Evolutionary conservation across 345 rosid species (phyloP).

Genomic region (Linum trigynum): DNA sequence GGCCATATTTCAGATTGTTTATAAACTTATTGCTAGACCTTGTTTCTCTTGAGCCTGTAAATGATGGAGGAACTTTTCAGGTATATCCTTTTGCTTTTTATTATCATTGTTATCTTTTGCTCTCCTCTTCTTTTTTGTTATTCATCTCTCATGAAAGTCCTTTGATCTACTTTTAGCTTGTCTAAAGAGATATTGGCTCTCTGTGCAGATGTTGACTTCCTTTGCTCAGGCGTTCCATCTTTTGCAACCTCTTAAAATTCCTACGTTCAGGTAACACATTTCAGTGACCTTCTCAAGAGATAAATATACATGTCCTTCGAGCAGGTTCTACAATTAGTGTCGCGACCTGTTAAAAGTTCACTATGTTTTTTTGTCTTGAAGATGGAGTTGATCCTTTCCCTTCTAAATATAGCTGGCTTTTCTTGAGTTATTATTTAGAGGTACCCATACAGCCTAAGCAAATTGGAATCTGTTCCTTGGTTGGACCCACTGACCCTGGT

Average conservation of each 20-base stretch:
- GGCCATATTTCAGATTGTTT: conserved; percentile 68
- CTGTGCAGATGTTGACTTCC: conserved; percentile 63
- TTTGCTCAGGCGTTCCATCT: conserved; percentile 85
- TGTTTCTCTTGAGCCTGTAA: conserved; percentile 48
- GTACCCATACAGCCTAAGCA: too few species aligned
- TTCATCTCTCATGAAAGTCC: too few species aligned
- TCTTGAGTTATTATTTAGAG: too few species aligned
- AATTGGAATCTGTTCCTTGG: background rate
- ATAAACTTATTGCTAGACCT: conserved; percentile 74
- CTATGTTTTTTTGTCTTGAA: too few species aligned
- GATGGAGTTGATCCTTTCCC: too few species aligned
- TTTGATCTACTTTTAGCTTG: background rate
- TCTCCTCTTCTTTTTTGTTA: too few species aligned
- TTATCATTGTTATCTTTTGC: background rate
- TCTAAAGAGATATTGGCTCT: background rate
- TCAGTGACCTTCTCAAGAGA: background rate
- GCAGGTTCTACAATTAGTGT: too few species aligned
- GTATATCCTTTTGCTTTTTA: conserved; percentile 24
- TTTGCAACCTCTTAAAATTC: conserved; percentile 85
- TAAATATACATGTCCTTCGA: too few species aligned
- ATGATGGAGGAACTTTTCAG: conserved; percentile 71
- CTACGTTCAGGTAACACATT: conserved; percentile 72
- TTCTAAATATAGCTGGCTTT: too few species aligned
- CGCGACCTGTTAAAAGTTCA: too few species aligned
- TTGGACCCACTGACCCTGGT: background rate